Percentiles rank a stretch among this genome's conserved stretches.
Conservation (phyloP, 306 rosid species). For the Prunus padus region DNA sequence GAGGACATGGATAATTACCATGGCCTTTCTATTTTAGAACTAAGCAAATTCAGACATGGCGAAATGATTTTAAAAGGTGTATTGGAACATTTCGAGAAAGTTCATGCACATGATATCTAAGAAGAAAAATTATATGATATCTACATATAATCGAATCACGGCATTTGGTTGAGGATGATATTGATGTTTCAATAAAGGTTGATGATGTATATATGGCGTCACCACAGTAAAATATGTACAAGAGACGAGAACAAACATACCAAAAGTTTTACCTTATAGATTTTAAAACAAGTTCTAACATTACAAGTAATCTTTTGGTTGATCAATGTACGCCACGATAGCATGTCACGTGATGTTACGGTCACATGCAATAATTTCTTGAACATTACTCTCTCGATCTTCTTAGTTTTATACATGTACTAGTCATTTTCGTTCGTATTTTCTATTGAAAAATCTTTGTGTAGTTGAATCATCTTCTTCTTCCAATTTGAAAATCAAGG, state of each 20-base stretch:
- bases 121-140: not conserved
- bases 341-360: no score
- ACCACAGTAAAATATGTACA: not conserved
- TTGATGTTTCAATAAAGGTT: not conserved
- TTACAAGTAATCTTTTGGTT: no score
- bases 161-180: not conserved
- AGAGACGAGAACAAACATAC: not conserved
- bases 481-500: no score
- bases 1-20: conserved; percentile 11
- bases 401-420: no score
- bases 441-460: no score
- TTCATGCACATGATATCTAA: not conserved
- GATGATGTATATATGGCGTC: not conserved
- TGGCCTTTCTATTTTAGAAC: conserved; percentile 29
- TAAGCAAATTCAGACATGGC: not conserved
- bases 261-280: no score
- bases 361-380: no score
- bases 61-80: not conserved
- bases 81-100: not conserved
- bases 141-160: not conserved
- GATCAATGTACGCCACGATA: no score
- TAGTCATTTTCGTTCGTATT: no score
- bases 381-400: no score
- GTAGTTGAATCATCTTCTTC: no score
- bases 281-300: no score